Evolutionary conservation across 2,329 filamentous ascomycete genomes (phyloP).

Genomic region (Alternaria burnsii): DNA sequence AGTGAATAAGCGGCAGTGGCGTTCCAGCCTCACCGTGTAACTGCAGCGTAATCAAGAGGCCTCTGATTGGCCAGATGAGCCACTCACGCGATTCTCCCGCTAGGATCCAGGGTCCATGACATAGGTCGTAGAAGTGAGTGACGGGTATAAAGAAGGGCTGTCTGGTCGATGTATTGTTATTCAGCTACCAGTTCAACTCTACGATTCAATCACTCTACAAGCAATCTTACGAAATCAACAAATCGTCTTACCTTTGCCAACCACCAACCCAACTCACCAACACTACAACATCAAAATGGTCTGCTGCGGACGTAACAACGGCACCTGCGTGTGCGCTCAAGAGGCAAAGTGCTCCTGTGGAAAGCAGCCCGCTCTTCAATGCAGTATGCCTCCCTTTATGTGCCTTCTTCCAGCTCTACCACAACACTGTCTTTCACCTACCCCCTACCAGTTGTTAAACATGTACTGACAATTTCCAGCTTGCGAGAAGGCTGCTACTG

Average conservation of each 20-base stretch:
- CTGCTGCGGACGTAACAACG: constrained; percentile 68
- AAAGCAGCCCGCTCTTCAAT: constrained; percentile 84
- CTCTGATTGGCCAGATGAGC: constrained; percentile 37
- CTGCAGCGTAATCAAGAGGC: constrained; percentile 39
- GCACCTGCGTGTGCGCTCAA: constrained; percentile 65
- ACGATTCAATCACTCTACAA: not conserved
- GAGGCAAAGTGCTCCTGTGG: constrained; percentile 84
- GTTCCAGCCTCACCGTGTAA: constrained; percentile 21
- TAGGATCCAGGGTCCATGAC: constrained; percentile 26
- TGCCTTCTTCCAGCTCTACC: no score
- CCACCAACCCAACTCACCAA: not conserved
- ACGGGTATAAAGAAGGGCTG: constrained; percentile 32
- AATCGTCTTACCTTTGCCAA: not conserved
- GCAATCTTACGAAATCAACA: not conserved
- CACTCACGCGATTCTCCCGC: constrained; percentile 32
- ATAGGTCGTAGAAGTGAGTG: constrained; percentile 18
- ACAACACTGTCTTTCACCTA: no score
- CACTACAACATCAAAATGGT: constrained; percentile 49
- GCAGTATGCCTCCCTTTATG: constrained; percentile 58
- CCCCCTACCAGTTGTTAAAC: not conserved
- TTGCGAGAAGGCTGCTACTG: constrained; percentile 76
- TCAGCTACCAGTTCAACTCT: constrained; percentile 5
- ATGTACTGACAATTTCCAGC: constrained; percentile 39
- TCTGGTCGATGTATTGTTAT: constrained; percentile 1
- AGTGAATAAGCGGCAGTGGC: constrained; percentile 37